Percentiles rank a stretch among this genome's conserved stretches.
phyloP scores from a whole-genome alignment of 768 basidiomycete genomes.

The Lentinula edodes region DNA sequence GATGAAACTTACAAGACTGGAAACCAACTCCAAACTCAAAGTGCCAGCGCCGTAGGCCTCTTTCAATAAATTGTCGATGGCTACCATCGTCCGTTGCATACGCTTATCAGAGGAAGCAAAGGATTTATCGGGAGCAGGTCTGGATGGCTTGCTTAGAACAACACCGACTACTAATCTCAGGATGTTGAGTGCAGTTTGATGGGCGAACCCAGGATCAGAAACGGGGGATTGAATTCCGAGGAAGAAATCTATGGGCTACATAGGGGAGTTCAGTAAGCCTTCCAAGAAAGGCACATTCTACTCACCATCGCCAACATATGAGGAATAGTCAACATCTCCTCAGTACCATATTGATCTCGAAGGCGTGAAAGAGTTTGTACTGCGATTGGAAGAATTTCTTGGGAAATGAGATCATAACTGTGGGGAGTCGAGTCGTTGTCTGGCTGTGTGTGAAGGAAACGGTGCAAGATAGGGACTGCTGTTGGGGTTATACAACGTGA shows the following conservation, averaged over 20 bases:
- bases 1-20: neutral
- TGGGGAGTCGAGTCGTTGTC: neutral
- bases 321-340: slow-evolving; percentile 26
- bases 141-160: neutral
- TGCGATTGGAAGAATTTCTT: slow-evolving; percentile 9
- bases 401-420: neutral
- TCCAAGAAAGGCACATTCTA: slow-evolving; percentile 13
- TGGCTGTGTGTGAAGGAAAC: slow-evolving; percentile 10
- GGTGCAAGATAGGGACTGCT: slow-evolving; percentile 3
- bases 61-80: neutral
- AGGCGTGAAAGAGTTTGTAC: neutral
- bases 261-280: slow-evolving; percentile 15
- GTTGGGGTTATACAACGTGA: slow-evolving; percentile 26
- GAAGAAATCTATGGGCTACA: slow-evolving; percentile 48
- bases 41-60: neutral
- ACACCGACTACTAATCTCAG: slow-evolving; percentile 9
- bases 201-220: neutral
- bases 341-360: slow-evolving; percentile 14
- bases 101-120: neutral
- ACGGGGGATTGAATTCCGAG: slow-evolving; percentile 31
- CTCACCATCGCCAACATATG: slow-evolving; percentile 41
- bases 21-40: neutral
- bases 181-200: slow-evolving; percentile 10
- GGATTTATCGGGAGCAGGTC: neutral
- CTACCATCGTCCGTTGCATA: neutral